Base-by-base conservation (phyloP, 1,284 basidiomycete species). In the Ganoderma meredithae region DNA sequence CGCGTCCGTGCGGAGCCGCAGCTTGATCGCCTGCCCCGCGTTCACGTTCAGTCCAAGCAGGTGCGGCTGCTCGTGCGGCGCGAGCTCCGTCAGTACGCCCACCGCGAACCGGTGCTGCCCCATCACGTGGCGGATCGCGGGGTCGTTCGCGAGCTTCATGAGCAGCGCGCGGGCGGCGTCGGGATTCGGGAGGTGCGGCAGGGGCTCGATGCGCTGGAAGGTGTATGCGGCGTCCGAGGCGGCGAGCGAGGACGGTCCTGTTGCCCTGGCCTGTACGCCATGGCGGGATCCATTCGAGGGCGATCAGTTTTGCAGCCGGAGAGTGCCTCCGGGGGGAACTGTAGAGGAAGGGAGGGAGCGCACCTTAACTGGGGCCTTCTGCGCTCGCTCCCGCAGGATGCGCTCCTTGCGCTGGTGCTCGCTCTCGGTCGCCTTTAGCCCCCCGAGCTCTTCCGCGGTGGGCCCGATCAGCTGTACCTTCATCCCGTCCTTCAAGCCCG, bases 1-100 rank as follows among this genome's bases (percentile, higher is more conserved):
- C 3, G 76, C 78, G 75, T 93, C 83, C 9, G 91, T 93, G n/a
- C 91, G 83, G 44, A 93, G 74, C 17, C 91, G 85, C 2, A 93
- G 79, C 75, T 89, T 88, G 72, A 94, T 91, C 39, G 83, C 79
- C 73, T 88, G 81, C 0, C 92, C 92, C 0, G 79, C 81, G 67
- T 89, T 89, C 60, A 86, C 84, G 76, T 94, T 94, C 56, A 93
- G 82, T 0, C 93, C 93, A 7, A 93, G 83, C 12, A 94, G 78
- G 22, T 87, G 81, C 0, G 92, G 91, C 65, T 91, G 85, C 75
- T 93, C 90, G 69, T 91, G 90, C 0, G 91, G 91, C 39, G 91
- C 90, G 47, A 94, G 85, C 78, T 94, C 91, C 0, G 90, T 92
- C 31, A 93, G 81, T 5, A 90, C 71, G 0, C 88, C 88, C 4